Evolutionary conservation across 306 rosid species (phyloP).

Genomic region (Senna tora): DNA sequence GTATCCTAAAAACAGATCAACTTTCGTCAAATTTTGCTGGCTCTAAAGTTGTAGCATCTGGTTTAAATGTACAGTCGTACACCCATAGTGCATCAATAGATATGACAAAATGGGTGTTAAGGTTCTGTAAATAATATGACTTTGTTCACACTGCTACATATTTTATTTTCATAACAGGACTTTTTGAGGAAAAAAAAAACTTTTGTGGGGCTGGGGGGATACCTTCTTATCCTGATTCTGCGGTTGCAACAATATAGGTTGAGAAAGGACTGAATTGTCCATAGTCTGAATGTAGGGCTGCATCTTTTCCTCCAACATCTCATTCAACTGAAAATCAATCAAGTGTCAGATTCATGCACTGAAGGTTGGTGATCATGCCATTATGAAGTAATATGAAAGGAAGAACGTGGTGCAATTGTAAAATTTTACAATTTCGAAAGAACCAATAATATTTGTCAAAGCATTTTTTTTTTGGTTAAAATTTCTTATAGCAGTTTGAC

Average conservation of each 20-base stretch:
- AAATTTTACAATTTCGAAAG: background rate
- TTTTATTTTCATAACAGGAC: conserved; percentile 3
- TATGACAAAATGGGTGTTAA: background rate
- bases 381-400: background rate
- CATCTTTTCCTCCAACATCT: conserved; percentile 84
- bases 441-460: background rate
- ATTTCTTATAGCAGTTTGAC: conserved; percentile 17
- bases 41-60: conserved; percentile 8
- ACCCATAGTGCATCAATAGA: background rate
- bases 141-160: background rate
- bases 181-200: background rate
- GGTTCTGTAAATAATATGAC: conserved; percentile 7
- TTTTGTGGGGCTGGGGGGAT: background rate
- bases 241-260: conserved; percentile 66
- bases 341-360: conserved; percentile 26
- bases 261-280: conserved; percentile 59
- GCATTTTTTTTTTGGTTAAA: background rate
- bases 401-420: background rate
- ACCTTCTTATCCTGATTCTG: conserved; percentile 71
- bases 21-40: background rate
- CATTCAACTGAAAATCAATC: conserved; percentile 64
- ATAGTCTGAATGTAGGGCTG: conserved; percentile 64
- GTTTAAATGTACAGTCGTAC: background rate
- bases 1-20: background rate
- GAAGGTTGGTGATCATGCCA: conserved; percentile 1